These are phyloP conservation scores for Alternaria tenuissima DNA, from an alignment of 2,329 filamentous ascomycete species.

Conservation along the genomic window DNA sequence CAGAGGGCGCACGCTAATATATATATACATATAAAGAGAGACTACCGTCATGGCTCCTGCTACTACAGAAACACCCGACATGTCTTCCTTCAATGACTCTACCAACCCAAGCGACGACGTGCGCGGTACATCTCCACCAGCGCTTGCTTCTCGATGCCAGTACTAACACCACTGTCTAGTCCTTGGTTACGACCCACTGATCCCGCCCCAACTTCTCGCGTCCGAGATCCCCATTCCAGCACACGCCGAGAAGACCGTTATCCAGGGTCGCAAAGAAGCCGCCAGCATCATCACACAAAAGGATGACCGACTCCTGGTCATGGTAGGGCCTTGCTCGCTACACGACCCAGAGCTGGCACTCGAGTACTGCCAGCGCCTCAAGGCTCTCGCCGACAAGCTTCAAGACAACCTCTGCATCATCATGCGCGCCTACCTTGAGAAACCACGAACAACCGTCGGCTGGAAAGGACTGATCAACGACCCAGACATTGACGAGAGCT, in stretches of 20 bases:
- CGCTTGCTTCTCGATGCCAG: not conserved
- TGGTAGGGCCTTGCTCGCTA: conserved; percentile 96
- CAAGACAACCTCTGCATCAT: conserved; percentile 86
- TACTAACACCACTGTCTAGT: conserved; percentile 62
- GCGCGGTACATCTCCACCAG: conserved; percentile 53
- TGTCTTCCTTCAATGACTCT: conserved; percentile 40
- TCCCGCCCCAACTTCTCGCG: conserved; percentile 85
- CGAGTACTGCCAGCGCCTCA: conserved; percentile 85
- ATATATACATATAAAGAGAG: conserved; percentile 24
- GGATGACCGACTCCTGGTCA: conserved; percentile 88
- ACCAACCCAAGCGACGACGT: conserved; percentile 59
- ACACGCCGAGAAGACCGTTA: conserved; percentile 70
- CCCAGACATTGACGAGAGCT: conserved; percentile 95
- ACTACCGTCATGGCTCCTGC: conserved; percentile 24
- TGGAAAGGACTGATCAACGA: conserved; percentile 99
- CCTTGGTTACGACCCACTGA: conserved; percentile 91
- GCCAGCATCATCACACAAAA: conserved; percentile 79
- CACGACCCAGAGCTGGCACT: conserved; percentile 89
- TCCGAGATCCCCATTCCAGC: conserved; percentile 77
- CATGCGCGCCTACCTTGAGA: conserved; percentile 99
- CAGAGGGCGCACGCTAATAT: conserved; percentile 13
- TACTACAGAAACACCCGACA: conserved; percentile 29
- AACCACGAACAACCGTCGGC: conserved; percentile 95
- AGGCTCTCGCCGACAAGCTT: conserved; percentile 79
- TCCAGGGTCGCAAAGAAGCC: conserved; percentile 73